Base-by-base conservation (phyloP, 306 rosid genomes). In the Cyamopsis tetragonoloba region DNA sequence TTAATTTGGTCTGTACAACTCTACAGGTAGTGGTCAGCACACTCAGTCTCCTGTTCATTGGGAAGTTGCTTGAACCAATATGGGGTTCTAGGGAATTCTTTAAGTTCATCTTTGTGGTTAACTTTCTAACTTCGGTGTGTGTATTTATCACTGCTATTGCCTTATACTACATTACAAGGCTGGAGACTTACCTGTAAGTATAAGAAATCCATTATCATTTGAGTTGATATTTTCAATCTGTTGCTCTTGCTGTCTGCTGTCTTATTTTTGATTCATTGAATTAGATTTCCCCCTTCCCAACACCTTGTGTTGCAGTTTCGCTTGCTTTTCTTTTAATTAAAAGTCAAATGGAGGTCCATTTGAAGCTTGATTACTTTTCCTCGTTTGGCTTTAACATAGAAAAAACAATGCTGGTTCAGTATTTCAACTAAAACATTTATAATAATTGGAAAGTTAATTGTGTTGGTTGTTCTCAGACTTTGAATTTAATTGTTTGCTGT, bases 81-180 rank as follows among this genome's bases (percentile, higher is more conserved):
- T 91, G 93, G 97, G 97, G 97, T 32, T 62, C 97, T 56, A 85
- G 85, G 84, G 97, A 91, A 78, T 88, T 91, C 82, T 79, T 86
- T 68, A 86, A 91, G 82, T 91, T 91, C 86, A 88, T 88, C 79
- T 82, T 91, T 77, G 77, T 84, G 12, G 88, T 91, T 51, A 91
- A 91, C 84, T 83, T 88, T 81, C 80, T 91, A 37, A 88, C 89
- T 56, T 91, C 93, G 22, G 61, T 86, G 17, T 88, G 86, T 47
- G 80, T 85, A 66, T 91, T 91, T 62, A 72, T 88, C 75, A 88
- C 93, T 47, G 93, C 97, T 44, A 88, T 91, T 66, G 85, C 89
- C 46, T 67, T 91, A 50, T 91, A 91, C 91, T 91, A 88, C 77
- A 80, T 88, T 43, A 82, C 91, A 2, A 83, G 73, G 60, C 78